phyloP scores from a whole-genome alignment of 2,329 filamentous ascomycete genomes.

The Ceratocystiopsis minuta region DNA sequence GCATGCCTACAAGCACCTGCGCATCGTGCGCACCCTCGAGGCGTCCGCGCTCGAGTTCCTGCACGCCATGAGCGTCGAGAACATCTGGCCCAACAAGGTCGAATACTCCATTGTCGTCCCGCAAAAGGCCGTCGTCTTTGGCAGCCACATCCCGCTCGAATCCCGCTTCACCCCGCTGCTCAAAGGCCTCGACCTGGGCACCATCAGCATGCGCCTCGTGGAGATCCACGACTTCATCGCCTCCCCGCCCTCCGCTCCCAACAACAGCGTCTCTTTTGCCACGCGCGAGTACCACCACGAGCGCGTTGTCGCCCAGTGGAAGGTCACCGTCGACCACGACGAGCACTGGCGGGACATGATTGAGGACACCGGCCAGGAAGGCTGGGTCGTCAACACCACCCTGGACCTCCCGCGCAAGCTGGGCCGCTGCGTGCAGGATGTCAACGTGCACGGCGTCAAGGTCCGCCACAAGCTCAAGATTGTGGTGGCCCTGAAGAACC shows the following conservation, averaged over 20 bases:
- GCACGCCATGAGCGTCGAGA: slow-evolving; percentile 89
- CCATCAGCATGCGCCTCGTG: slow-evolving; percentile 60
- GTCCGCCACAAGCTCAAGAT: slow-evolving; percentile 85
- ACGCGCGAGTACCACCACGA: slow-evolving; percentile 43
- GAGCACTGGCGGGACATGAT: slow-evolving; percentile 54
- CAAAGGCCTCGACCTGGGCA: slow-evolving; percentile 76
- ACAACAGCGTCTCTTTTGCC: slow-evolving; percentile 17
- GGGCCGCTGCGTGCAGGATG: slow-evolving; percentile 71
- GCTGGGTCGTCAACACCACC: slow-evolving; percentile 41
- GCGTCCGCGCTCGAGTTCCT: slow-evolving; percentile 59
- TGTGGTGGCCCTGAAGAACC: slow-evolving; percentile 79
- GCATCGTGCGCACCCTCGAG: slow-evolving; percentile 61
- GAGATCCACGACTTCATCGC: slow-evolving; percentile 48
- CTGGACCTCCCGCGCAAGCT: slow-evolving; percentile 65
- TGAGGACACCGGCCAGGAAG: slow-evolving; percentile 47
- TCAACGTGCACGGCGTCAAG: slow-evolving; percentile 78
- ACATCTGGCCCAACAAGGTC: slow-evolving; percentile 94
- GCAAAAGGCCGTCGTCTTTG: slow-evolving; percentile 86
- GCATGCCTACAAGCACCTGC: slow-evolving; percentile 58
- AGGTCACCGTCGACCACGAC: slow-evolving; percentile 33
- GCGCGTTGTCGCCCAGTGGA: slow-evolving; percentile 44
- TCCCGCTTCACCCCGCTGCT: slow-evolving; percentile 76
- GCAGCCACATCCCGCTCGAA: slow-evolving; percentile 66
- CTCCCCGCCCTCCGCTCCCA: slow-evolving; percentile 25
- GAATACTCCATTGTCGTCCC: slow-evolving; percentile 89